These are phyloP conservation scores for Paratinospora sagittata DNA, from an alignment of 164 flowering plant genomes.

Conservation along the genomic window DNA sequence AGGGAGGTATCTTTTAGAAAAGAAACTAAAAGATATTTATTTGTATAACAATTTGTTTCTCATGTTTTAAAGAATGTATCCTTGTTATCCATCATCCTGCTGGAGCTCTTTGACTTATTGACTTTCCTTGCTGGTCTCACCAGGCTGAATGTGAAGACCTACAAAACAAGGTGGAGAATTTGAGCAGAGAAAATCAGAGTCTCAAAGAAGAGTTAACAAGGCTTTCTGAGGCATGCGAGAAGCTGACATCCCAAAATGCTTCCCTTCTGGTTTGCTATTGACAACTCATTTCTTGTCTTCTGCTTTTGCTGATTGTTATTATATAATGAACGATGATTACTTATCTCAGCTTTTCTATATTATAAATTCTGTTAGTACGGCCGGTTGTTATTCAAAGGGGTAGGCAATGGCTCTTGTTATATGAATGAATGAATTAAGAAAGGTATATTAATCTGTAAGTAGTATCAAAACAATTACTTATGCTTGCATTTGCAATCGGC, in stretches of 20 bases:
- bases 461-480: too few species aligned
- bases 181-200: slow-evolving; percentile 50
- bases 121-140: not conserved
- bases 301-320: not conserved
- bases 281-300: not conserved
- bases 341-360: not conserved
- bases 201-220: slow-evolving; percentile 58
- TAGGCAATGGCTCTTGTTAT: too few species aligned
- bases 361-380: not conserved
- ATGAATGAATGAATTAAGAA: too few species aligned
- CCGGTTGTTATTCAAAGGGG: not conserved
- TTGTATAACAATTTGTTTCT: not conserved
- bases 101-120: not conserved
- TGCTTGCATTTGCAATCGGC: too few species aligned
- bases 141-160: slow-evolving; percentile 97
- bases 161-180: slow-evolving; percentile 54
- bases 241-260: slow-evolving; percentile 64
- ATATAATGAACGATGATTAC: not conserved
- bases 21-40: too few species aligned
- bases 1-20: too few species aligned
- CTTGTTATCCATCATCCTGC: not conserved
- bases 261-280: slow-evolving; percentile 50
- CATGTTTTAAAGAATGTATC: not conserved
- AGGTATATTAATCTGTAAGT: too few species aligned
- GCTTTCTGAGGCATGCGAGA: slow-evolving; percentile 71